These are phyloP conservation scores for Penicillium aurantiogriseum DNA, from an alignment of 2,329 filamentous ascomycete genomes.

Conservation along the genomic window DNA sequence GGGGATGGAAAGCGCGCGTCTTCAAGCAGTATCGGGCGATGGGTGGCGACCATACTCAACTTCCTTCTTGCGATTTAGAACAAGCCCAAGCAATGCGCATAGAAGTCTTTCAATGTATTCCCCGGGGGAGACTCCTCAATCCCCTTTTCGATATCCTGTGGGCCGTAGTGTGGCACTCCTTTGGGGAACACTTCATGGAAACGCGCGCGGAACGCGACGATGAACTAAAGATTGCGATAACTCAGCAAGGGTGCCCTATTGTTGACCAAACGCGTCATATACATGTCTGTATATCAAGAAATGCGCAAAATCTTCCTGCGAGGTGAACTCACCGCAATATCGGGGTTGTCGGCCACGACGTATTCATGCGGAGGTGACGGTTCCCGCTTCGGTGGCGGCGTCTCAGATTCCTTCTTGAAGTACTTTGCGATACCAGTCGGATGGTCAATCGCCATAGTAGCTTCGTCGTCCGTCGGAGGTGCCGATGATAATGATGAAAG, in stretches of 20 bases:
- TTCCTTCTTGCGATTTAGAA: constrained; percentile 96
- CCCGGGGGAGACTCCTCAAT: constrained; percentile 75
- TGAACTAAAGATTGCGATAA: constrained; percentile 63
- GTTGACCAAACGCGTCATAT: constrained; percentile 30
- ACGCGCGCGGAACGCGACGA: constrained; percentile 95
- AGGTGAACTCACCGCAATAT: constrained; percentile 75
- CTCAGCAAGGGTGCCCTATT: constrained; percentile 36
- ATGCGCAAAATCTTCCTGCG: constrained; percentile 37
- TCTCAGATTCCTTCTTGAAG: constrained; percentile 48
- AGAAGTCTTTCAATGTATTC: constrained; percentile 84
- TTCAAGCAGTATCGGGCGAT: constrained; percentile 8
- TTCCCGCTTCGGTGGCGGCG: constrained; percentile 73
- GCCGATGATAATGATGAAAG: constrained; percentile 59
- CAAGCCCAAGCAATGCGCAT: constrained; percentile 81
- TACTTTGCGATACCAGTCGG: constrained; percentile 47
- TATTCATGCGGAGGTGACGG: constrained; percentile 89
- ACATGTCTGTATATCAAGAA: constrained; percentile 14
- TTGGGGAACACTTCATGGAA: constrained; percentile 88
- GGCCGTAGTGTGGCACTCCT: constrained; percentile 83
- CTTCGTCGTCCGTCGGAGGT: constrained; percentile 60
- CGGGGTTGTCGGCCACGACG: constrained; percentile 82
- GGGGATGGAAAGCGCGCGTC: constrained; percentile 10
- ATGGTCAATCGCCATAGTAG: constrained; percentile 41
- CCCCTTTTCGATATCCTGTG: constrained; percentile 90
- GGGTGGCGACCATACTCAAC: constrained; percentile 73